These are phyloP conservation scores for Cryphonectria japonica DNA, from an alignment of 2,329 filamentous ascomycete species.

Conservation along the genomic window DNA sequence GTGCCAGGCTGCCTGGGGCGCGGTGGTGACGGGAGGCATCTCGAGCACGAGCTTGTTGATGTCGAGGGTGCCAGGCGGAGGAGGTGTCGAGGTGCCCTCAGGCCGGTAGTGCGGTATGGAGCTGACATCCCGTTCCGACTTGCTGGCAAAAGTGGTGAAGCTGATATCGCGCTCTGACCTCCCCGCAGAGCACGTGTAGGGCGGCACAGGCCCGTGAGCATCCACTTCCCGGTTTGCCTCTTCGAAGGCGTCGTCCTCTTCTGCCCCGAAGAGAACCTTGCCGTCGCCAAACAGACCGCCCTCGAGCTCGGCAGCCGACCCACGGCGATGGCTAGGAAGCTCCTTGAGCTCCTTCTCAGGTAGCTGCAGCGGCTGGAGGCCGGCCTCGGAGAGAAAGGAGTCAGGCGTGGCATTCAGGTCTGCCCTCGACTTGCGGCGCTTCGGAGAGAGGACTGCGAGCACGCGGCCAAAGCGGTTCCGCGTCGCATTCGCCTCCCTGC, in stretches of 20 bases:
- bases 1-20: slow-evolving; percentile 47
- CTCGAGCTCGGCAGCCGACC: slow-evolving; percentile 54
- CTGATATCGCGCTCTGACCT: slow-evolving; percentile 43
- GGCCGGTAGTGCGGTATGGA: slow-evolving; percentile 38
- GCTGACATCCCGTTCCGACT: slow-evolving; percentile 31
- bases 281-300: slow-evolving; percentile 42
- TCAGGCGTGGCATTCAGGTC: slow-evolving; percentile 39
- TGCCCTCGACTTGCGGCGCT: slow-evolving; percentile 38
- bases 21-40: slow-evolving; percentile 54
- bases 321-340: slow-evolving; percentile 46
- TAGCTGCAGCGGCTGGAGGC: slow-evolving; percentile 8
- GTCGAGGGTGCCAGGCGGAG: slow-evolving; percentile 41
- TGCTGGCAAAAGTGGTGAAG: slow-evolving; percentile 16
- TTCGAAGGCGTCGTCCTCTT: slow-evolving; percentile 54
- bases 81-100: slow-evolving; percentile 38
- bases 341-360: slow-evolving; percentile 43
- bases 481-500: slow-evolving; percentile 10
- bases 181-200: slow-evolving; percentile 48
- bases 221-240: slow-evolving; percentile 54
- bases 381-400: slow-evolving; percentile 30
- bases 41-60: slow-evolving; percentile 46
- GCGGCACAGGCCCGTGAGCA: slow-evolving; percentile 53
- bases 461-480: slow-evolving; percentile 21
- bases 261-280: slow-evolving; percentile 45
- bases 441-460: slow-evolving; percentile 23